phyloP scores from a whole-genome alignment of 2,329 filamentous ascomycete species.

The Scolecobasidium constrictum region DNA sequence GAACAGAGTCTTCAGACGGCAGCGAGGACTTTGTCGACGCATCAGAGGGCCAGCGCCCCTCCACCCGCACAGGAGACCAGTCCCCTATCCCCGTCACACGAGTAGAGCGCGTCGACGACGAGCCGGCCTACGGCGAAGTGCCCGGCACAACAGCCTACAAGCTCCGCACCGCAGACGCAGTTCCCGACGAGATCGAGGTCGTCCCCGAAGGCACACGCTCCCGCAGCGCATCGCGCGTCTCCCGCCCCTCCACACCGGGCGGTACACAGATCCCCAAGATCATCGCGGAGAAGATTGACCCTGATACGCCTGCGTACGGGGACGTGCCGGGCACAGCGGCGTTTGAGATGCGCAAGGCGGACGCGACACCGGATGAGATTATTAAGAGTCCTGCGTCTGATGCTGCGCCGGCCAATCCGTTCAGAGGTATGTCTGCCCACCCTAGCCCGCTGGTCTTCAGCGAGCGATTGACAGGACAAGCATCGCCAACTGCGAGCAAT shows the following conservation, averaged over 20 bases:
- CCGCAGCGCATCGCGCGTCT: constrained; percentile 29
- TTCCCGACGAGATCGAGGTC: constrained; percentile 53
- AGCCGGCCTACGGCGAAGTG: constrained; percentile 48
- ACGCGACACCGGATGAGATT: constrained; percentile 49
- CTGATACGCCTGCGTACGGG: constrained; percentile 44
- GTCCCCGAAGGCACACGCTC: constrained; percentile 31
- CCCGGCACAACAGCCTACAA: constrained; percentile 51
- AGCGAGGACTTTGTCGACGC: constrained; percentile 58
- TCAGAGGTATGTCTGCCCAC: constrained; percentile 42
- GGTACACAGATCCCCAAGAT: constrained; percentile 46
- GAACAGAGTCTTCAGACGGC: constrained; percentile 31
- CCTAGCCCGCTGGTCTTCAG: constrained; percentile 27
- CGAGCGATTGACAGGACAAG: constrained; percentile 52
- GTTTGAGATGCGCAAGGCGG: constrained; percentile 44
- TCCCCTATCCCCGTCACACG: constrained; percentile 51
- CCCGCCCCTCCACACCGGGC: constrained; percentile 37
- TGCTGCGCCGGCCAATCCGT: constrained; percentile 15
- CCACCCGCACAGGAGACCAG: constrained; percentile 28
- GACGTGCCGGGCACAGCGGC: constrained; percentile 52
- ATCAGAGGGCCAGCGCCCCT: constrained; percentile 40
- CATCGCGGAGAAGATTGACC: constrained; percentile 51
- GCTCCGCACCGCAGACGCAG: constrained; percentile 46
- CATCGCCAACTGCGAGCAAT: constrained; percentile 41
- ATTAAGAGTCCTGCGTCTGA: constrained; percentile 28
- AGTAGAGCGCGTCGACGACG: constrained; percentile 51